Conservation (phyloP, 805 yeast genomes). For the Metschnikowia proteae region DNA sequence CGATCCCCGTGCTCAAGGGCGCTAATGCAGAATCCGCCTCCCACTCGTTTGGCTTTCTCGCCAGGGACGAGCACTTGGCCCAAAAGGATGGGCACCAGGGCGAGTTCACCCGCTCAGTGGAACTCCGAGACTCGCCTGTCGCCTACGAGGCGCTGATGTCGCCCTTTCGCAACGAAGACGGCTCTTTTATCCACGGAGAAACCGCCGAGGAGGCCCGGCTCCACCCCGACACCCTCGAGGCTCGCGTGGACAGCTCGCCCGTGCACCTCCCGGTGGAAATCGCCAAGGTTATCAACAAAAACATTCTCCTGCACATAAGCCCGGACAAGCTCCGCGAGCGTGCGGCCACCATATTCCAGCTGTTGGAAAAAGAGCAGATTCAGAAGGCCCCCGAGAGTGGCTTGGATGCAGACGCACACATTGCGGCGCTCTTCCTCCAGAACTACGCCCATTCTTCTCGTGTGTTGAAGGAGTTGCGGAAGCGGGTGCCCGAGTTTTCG, state of each 20-base stretch:
- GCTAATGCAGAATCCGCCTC: neutral
- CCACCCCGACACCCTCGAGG: slow-evolving; percentile 54
- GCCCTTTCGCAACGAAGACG: slow-evolving; percentile 38
- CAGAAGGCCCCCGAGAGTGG: slow-evolving; percentile 44
- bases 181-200: slow-evolving; percentile 39
- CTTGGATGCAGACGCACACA: slow-evolving; percentile 70
- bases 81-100: slow-evolving; percentile 9
- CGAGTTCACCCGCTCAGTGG: slow-evolving; percentile 1
- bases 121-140: slow-evolving; percentile 1
- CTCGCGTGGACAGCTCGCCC: slow-evolving; percentile 50
- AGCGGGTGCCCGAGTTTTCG: slow-evolving; percentile 52
- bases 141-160: slow-evolving; percentile 19
- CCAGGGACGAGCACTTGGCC: slow-evolving; percentile 18
- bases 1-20: neutral
- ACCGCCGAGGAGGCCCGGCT: slow-evolving; percentile 53
- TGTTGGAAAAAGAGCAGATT: slow-evolving; percentile 49
- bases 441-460: slow-evolving; percentile 70
- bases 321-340: slow-evolving; percentile 64
- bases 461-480: slow-evolving; percentile 61
- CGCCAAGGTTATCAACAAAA: slow-evolving; percentile 56
- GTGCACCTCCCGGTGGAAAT: slow-evolving; percentile 54
- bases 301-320: slow-evolving; percentile 54
- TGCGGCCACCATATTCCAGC: slow-evolving; percentile 54
- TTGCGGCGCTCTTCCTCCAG: slow-evolving; percentile 76
- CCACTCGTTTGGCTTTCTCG: slow-evolving; percentile 10